Conservation (phyloP, 2,329 filamentous ascomycete species). For the Zasmidium citrigriseum region DNA sequence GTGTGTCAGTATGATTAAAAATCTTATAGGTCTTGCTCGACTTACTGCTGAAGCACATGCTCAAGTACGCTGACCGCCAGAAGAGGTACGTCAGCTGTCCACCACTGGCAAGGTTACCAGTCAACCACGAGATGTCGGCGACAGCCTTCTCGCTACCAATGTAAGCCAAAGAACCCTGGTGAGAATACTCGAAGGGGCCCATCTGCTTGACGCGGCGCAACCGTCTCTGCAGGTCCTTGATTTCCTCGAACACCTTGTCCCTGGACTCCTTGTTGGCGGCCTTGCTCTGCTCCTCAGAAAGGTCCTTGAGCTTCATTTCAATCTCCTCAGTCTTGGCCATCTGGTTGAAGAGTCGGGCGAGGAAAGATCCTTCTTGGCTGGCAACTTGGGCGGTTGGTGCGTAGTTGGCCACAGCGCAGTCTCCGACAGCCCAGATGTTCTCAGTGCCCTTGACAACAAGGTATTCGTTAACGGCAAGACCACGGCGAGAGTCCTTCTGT, state of each 20-base stretch:
- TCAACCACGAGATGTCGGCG: constrained; percentile 95
- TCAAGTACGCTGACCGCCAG: constrained; percentile 96
- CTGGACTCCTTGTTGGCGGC: constrained; percentile 63
- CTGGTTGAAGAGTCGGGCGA: constrained; percentile 95
- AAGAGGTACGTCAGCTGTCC: constrained; percentile 91
- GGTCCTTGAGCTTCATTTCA: constrained; percentile 71
- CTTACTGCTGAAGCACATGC: constrained; percentile 99
- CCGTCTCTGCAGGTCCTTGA: constrained; percentile 83
- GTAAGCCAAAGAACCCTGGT: constrained; percentile 95
- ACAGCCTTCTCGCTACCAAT: constrained; percentile 98
- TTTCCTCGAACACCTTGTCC: constrained; percentile 68
- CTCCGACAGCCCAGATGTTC: constrained; percentile 96
- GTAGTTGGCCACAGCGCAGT: constrained; percentile 97
- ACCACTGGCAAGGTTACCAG: constrained; percentile 91
- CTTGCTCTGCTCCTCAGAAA: constrained; percentile 63
- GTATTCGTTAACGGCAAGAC: constrained; percentile 96
- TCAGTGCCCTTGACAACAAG: constrained; percentile 95
- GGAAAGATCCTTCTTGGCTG: constrained; percentile 90
- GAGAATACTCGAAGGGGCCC: constrained; percentile 97
- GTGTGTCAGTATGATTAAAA: constrained; percentile 21
- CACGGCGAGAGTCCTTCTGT: constrained; percentile 91
- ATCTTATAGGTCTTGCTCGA: not conserved
- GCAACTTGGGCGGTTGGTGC: constrained; percentile 97
- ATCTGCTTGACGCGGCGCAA: constrained; percentile 88
- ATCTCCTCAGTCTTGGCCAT: constrained; percentile 92